These are phyloP conservation scores for Colletotrichum ledebouriae DNA, from an alignment of 2,329 filamentous ascomycete species.

Conservation along the genomic window DNA sequence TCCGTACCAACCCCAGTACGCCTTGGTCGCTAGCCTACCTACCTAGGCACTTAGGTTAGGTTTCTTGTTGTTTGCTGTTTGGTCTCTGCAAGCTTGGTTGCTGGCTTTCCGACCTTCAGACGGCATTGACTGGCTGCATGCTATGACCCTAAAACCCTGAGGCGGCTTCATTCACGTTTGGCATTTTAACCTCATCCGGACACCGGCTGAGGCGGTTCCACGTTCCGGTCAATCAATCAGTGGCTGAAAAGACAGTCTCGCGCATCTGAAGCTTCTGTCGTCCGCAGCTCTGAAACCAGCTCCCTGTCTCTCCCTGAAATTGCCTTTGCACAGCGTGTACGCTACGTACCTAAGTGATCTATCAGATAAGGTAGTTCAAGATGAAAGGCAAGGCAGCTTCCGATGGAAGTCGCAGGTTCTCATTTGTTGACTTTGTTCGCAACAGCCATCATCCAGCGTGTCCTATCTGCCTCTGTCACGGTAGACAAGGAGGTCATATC, in stretches of 20 bases:
- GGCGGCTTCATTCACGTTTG: constrained; percentile 20
- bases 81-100: constrained; percentile 16
- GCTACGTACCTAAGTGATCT: background rate
- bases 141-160: constrained; percentile 2
- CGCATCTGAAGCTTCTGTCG: constrained; percentile 12
- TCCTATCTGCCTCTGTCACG: constrained; percentile 94
- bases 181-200: constrained; percentile 16
- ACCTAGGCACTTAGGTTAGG: background rate
- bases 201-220: constrained; percentile 8
- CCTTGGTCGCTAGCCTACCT: constrained; percentile 1
- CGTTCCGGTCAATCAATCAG: constrained; percentile 21
- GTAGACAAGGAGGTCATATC: constrained; percentile 93
- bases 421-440: constrained; percentile 42
- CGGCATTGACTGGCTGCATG: constrained; percentile 20
- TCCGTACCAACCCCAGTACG: background rate
- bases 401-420: constrained; percentile 28
- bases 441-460: constrained; percentile 91
- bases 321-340: background rate
- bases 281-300: constrained; percentile 18
- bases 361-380: constrained; percentile 22
- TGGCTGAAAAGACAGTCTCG: constrained; percentile 13
- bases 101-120: constrained; percentile 14
- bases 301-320: constrained; percentile 1
- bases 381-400: constrained; percentile 54
- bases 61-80: constrained; percentile 16